These are phyloP conservation scores for Protomyces macrosporus DNA, from an alignment of 1,139 yeast genomes.

Conservation along the genomic window DNA sequence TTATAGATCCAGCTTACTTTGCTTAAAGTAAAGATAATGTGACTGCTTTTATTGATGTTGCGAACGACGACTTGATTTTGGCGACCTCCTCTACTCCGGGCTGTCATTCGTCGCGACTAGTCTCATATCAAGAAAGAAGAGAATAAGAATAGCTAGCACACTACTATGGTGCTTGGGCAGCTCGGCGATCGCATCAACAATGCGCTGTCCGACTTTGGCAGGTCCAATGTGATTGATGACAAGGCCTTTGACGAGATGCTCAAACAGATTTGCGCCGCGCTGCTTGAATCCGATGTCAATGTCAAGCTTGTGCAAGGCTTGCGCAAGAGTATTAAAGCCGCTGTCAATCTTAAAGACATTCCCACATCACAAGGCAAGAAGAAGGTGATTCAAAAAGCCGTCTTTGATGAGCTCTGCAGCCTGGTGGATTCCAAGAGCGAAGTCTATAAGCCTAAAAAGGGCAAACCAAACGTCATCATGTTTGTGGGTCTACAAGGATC, in stretches of 20 bases:
- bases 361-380: conserved; percentile 57
- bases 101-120: too few relatives aligned
- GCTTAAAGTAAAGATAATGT: not conserved
- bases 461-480: conserved; percentile 72
- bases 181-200: conserved; percentile 78
- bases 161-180: conserved; percentile 84
- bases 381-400: conserved; percentile 75
- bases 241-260: conserved; percentile 62
- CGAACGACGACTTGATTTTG: not conserved
- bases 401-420: conserved; percentile 83
- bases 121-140: not conserved
- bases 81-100: too few relatives aligned
- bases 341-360: conserved; percentile 50
- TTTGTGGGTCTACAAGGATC: conserved; percentile 98
- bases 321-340: conserved; percentile 64
- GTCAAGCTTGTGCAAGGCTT: conserved; percentile 72
- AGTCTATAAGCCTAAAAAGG: conserved; percentile 83
- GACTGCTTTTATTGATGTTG: too few relatives aligned
- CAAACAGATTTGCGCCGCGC: conserved; percentile 83
- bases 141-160: not conserved
- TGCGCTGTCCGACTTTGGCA: conserved; percentile 67
- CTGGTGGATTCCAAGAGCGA: conserved; percentile 64
- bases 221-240: conserved; percentile 56
- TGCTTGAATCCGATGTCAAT: conserved; percentile 88
- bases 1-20: not conserved